Evolutionary conservation across 495 filamentous ascomycete genomes (phyloP).

Genomic region (Articulospora tetracladia): DNA sequence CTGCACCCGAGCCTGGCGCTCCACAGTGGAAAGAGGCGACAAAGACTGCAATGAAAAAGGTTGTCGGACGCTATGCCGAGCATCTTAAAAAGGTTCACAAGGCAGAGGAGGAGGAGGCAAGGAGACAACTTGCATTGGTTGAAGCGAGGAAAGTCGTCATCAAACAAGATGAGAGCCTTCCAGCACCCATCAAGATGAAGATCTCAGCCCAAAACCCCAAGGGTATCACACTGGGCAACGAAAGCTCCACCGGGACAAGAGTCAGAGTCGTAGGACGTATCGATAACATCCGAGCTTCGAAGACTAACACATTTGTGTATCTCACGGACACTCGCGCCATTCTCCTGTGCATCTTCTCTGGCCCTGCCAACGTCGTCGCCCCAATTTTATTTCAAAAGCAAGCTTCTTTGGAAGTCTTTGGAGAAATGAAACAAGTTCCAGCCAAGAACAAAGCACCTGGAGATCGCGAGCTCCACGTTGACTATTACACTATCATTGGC

Average conservation of each 20-base stretch:
- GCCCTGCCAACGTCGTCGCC: slow-evolving; percentile 87
- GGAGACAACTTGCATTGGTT: slow-evolving; percentile 58
- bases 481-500: slow-evolving; percentile 86
- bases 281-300: slow-evolving; percentile 79
- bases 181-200: slow-evolving; percentile 71
- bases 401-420: slow-evolving; percentile 81
- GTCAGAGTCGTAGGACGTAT: slow-evolving; percentile 84
- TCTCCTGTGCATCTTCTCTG: slow-evolving; percentile 83
- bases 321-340: slow-evolving; percentile 85
- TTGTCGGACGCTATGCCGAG: slow-evolving; percentile 64
- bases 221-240: slow-evolving; percentile 62
- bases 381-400: slow-evolving; percentile 82
- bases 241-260: slow-evolving; percentile 62
- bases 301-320: slow-evolving; percentile 82
- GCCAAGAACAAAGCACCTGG: slow-evolving; percentile 76
- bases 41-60: slow-evolving; percentile 82
- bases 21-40: slow-evolving; percentile 77
- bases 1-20: slow-evolving; percentile 55
- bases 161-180: slow-evolving; percentile 72
- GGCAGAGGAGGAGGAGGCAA: slow-evolving; percentile 69
- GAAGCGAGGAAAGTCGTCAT: slow-evolving; percentile 80
- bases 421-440: slow-evolving; percentile 84
- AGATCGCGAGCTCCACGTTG: slow-evolving; percentile 88
- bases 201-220: slow-evolving; percentile 64
- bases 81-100: slow-evolving; percentile 61